Evolutionary conservation across 306 rosid species (phyloP), one percentile per base, ranked within the genome.

Genomic region (Vigna reflexopilosa): DNA sequence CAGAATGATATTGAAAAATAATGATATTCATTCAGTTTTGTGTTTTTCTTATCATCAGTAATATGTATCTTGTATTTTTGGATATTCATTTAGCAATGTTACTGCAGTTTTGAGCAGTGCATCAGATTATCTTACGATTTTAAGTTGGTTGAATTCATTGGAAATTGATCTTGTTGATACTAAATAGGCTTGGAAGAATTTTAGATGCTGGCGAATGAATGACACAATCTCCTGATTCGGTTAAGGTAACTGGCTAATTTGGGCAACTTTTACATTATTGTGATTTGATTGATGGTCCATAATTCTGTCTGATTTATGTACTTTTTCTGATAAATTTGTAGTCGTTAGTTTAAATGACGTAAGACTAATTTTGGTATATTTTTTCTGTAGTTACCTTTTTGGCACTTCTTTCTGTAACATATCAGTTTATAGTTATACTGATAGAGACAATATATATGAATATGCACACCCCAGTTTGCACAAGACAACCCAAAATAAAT

Each of bases 141-240:
- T 59, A 10, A 34, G 72, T 47, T 74, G 42, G 13, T 22, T 57
- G 54, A 49, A 28, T 58, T 78, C n/a, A 28, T 59, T 58, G 32
- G 45, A 32, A 26, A 28, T 66, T 44, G 63, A 65, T 26, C 30
- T 58, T 71, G 59, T 62, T 45, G n/a, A 62, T 59, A 3, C 32
- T 15, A 14, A 22, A 56, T 10, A 28, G 47, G 6, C 34, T 20
- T 45, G 44, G n/a, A 45, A 19, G 58, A 32, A 24, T 58, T 22
- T 24, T 16, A 42, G 16, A 8, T 4, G 13, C 24, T 20, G 81
- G 11, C 17, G 63, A 4, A 2, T 40, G 15, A 7, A 56, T 51
- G 83, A 7, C 64, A 56, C 4, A 10, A 16, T 71, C 19, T 10
- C 9, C 62, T 48, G 61, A 49, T 32, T 32, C 64, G 24, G 19